A percentile compares a stretch with the other conserved stretches of the same genome.
phyloP scores from a whole-genome alignment of 2,329 filamentous ascomycete species.

The Fusarium sp. region DNA sequence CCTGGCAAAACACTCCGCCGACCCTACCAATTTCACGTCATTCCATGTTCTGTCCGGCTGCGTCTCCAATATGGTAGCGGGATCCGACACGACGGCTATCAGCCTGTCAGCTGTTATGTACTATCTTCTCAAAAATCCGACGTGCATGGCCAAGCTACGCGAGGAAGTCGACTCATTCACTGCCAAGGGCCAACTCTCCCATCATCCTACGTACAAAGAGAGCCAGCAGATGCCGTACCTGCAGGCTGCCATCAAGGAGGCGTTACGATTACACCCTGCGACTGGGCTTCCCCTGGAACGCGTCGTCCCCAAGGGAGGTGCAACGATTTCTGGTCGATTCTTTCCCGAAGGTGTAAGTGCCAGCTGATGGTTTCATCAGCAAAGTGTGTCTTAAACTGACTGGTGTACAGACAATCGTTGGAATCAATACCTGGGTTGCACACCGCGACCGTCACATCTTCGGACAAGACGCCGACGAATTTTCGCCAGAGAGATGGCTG shows the following conservation, averaged over 20 bases:
- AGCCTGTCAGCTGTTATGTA: constrained; percentile 42
- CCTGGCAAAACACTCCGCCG: constrained; percentile 31
- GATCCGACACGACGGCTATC: constrained; percentile 45
- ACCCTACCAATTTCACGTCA: constrained; percentile 31
- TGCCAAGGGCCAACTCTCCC: constrained; percentile 11
- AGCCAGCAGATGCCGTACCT: constrained; percentile 41
- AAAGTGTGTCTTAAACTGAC: not conserved
- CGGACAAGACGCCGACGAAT: constrained; percentile 34
- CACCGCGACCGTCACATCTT: constrained; percentile 39
- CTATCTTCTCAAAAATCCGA: constrained; percentile 29
- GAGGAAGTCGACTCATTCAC: constrained; percentile 20
- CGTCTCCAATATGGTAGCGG: constrained; percentile 43
- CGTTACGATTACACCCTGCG: constrained; percentile 43
- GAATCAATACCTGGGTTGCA: constrained; percentile 45
- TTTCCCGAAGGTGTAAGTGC: constrained; percentile 40
- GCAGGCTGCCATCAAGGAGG: constrained; percentile 44
- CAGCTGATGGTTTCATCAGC: fast-evolving
- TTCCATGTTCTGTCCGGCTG: constrained; percentile 43
- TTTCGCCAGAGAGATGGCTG: constrained; percentile 42
- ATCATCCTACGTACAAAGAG: constrained; percentile 34
- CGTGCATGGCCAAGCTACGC: constrained; percentile 17
- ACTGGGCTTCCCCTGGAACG: constrained; percentile 39
- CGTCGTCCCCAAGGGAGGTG: constrained; percentile 39
- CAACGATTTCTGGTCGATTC: constrained; percentile 30
- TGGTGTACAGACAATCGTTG: constrained; percentile 30